These are phyloP conservation scores for Penicillium coffeae DNA, from an alignment of 495 filamentous ascomycete genomes.

Conservation along the genomic window DNA sequence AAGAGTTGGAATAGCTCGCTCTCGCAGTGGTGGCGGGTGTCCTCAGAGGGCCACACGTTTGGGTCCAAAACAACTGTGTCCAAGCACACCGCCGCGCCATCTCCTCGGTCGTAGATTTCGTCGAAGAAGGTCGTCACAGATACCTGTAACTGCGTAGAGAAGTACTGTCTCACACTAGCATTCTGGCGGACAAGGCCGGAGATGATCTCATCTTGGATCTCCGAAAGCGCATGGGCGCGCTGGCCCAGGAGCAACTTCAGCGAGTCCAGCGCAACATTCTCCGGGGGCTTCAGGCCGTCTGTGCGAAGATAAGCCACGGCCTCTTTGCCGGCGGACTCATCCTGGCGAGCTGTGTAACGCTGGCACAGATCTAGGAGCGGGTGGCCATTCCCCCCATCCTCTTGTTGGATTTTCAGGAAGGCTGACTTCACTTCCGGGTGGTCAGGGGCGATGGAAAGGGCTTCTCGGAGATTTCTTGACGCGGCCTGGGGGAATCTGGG, in stretches of 20 bases:
- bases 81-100: constrained; percentile 56
- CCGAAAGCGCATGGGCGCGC: constrained; percentile 33
- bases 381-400: constrained; percentile 47
- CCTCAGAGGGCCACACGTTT: constrained; percentile 53
- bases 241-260: constrained; percentile 51
- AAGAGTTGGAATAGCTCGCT: constrained; percentile 64
- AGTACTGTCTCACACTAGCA: constrained; percentile 50
- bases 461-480: constrained; percentile 58
- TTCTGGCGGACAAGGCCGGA: constrained; percentile 56
- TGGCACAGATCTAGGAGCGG: constrained; percentile 51
- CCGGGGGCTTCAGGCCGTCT: constrained; percentile 48
- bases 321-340: constrained; percentile 56
- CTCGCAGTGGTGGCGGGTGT: constrained; percentile 45
- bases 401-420: constrained; percentile 48
- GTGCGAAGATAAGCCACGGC: constrained; percentile 52
- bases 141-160: constrained; percentile 47
- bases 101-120: constrained; percentile 56
- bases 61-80: constrained; percentile 54
- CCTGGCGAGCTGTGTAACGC: constrained; percentile 46
- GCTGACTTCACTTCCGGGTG: constrained; percentile 51
- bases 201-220: constrained; percentile 54
- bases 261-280: constrained; percentile 50
- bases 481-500: constrained; percentile 41
- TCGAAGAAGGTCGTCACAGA: constrained; percentile 54
- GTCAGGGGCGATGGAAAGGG: constrained; percentile 56